A percentile compares a stretch with the other conserved stretches of the same genome.
Conservation (phyloP, 2,329 filamentous ascomycete genomes). For the Diplodia mutila region DNA sequence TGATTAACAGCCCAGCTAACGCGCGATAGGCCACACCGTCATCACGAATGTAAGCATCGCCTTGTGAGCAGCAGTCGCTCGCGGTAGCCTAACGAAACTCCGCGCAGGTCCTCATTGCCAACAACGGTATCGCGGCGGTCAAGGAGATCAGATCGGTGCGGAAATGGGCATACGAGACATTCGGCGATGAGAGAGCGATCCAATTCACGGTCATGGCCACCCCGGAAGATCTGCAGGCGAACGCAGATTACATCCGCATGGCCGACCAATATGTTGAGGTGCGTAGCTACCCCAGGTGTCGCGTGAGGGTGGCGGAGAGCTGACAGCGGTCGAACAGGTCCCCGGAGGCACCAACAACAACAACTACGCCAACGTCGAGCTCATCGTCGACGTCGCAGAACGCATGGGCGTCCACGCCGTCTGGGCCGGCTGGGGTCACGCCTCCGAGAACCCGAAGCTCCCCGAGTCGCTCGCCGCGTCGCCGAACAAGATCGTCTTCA, state of each 20-base stretch:
- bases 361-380: slow-evolving; percentile 99
- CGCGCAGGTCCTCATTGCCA: slow-evolving; percentile 88
- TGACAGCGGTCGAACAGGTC: slow-evolving; percentile 58
- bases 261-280: slow-evolving; percentile 97
- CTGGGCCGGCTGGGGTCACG: slow-evolving; percentile 99
- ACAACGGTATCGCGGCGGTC: slow-evolving; percentile 99
- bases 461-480: slow-evolving; percentile 95
- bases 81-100: neutral
- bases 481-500: slow-evolving; percentile 98
- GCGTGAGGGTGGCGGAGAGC: slow-evolving; percentile 25
- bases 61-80: neutral
- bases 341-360: slow-evolving; percentile 99
- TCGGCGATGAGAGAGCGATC: slow-evolving; percentile 96
- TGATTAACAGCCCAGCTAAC: neutral
- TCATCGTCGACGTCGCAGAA: slow-evolving; percentile 98
- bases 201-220: slow-evolving; percentile 99
- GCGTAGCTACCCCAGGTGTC: slow-evolving; percentile 32
- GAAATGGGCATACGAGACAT: slow-evolving; percentile 99
- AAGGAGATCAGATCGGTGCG: slow-evolving; percentile 99
- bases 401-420: slow-evolving; percentile 98
- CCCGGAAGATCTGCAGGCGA: slow-evolving; percentile 94
- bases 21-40: slow-evolving; percentile 75
- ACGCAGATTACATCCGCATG: slow-evolving; percentile 99
- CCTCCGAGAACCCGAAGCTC: slow-evolving; percentile 97
- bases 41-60: slow-evolving; percentile 83